Conservation (phyloP, 2,329 filamentous ascomycete genomes). For the Colletotrichum musae region DNA sequence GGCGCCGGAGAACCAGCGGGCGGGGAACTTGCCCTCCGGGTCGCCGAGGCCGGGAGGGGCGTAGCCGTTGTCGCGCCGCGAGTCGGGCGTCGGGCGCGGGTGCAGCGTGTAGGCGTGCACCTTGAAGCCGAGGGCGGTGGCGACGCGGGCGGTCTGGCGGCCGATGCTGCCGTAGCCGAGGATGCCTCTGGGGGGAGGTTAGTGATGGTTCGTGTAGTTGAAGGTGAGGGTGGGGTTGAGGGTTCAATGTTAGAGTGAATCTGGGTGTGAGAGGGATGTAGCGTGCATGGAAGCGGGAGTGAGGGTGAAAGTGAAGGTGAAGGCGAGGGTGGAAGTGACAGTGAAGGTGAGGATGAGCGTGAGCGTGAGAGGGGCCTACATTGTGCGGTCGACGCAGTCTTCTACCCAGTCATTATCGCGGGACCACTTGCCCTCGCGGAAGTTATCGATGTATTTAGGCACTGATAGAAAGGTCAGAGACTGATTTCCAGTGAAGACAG, state of each 20-base stretch:
- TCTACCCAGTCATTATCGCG: slow-evolving; percentile 50
- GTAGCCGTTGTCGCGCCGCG: slow-evolving; percentile 75
- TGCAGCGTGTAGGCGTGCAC: slow-evolving; percentile 83
- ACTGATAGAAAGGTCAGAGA: slow-evolving; percentile 50
- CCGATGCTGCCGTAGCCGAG: slow-evolving; percentile 70
- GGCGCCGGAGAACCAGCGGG: slow-evolving; percentile 65
- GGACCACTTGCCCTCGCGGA: slow-evolving; percentile 61
- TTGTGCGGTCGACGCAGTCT: slow-evolving; percentile 63
- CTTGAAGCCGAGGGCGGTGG: slow-evolving; percentile 77
- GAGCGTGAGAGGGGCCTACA: slow-evolving; percentile 55
- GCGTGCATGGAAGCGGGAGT: no score
- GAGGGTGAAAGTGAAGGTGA: no score
- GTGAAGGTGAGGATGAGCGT: no score
- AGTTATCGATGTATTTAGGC: slow-evolving; percentile 59
- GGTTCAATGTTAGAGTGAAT: no score
- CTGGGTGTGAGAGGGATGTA: background rate
- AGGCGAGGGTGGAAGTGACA: no score
- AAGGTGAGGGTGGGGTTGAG: no score
- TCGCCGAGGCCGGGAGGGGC: slow-evolving; percentile 77
- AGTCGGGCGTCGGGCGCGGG: slow-evolving; percentile 76
- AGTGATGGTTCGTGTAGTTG: background rate
- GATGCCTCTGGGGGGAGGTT: slow-evolving; percentile 56
- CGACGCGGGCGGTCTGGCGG: slow-evolving; percentile 68
- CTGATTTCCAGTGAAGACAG: background rate
- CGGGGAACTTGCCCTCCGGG: slow-evolving; percentile 62